Percentiles rank a stretch among this genome's conserved stretches.
Evolutionary conservation across 139 green algal genomes (phyloP).

Genomic region (Deuterostichococcus epilithicus): DNA sequence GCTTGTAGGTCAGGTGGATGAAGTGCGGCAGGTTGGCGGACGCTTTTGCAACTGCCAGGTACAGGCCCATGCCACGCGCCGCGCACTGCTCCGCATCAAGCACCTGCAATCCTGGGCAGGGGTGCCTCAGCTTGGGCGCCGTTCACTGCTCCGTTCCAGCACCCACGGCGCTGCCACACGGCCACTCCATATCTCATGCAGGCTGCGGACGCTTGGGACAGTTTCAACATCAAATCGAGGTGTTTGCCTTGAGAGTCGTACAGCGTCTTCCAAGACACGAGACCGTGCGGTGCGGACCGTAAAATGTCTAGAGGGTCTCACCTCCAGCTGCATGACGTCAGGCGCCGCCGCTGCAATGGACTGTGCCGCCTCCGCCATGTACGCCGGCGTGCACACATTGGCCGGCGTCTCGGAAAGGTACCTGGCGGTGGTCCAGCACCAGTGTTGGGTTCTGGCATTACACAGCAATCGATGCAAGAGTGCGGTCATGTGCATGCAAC

Average conservation of each 20-base stretch:
- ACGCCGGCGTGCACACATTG: constrained; percentile 89
- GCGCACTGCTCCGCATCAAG: constrained; percentile 88
- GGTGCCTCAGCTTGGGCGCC: no score
- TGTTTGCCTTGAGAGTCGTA: no score
- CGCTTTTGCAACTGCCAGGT: constrained; percentile 82
- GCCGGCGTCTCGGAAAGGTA: constrained; percentile 93
- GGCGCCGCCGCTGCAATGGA: constrained; percentile 49
- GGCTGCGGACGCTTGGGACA: no score
- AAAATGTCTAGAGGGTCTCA: no score
- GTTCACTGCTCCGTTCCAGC: no score
- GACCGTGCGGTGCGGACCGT: no score
- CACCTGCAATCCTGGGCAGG: constrained; percentile 35
- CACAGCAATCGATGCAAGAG: no score
- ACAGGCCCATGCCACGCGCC: constrained; percentile 89
- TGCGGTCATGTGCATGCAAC: no score
- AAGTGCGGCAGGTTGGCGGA: constrained; percentile 84
- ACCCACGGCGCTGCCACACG: no score
- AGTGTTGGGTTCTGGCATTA: not conserved
- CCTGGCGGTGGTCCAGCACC: constrained; percentile 19
- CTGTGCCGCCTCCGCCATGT: constrained; percentile 73
- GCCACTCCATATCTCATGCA: no score
- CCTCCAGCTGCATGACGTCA: constrained; percentile 39
- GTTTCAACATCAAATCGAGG: no score
- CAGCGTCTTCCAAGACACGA: no score
- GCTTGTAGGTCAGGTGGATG: constrained; percentile 96